A percentile compares a stretch with the other conserved stretches of the same genome.
Evolutionary conservation across 768 basidiomycete genomes (phyloP).

Genomic region (Calocera cornea): DNA sequence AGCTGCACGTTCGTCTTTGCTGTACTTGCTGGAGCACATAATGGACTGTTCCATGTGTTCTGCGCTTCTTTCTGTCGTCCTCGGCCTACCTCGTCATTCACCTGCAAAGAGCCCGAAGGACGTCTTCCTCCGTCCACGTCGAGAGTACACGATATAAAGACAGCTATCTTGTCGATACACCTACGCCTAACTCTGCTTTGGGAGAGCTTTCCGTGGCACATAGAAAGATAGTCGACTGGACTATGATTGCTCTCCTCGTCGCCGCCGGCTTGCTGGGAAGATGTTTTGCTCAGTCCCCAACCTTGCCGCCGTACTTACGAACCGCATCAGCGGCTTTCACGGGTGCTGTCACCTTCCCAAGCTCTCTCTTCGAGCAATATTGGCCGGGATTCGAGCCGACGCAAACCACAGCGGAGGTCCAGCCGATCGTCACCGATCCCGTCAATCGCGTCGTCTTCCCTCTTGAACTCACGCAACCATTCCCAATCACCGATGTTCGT

Average conservation of each 20-base stretch:
- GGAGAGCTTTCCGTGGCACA: too few relatives aligned
- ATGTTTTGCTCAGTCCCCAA: background rate
- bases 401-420: constrained; percentile 10
- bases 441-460: constrained; percentile 10
- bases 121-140: too few relatives aligned
- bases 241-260: background rate
- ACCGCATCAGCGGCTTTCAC: constrained; percentile 9
- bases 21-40: too few relatives aligned
- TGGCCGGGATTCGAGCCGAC: constrained; percentile 10
- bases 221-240: too few relatives aligned
- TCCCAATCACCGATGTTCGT: constrained; percentile 32
- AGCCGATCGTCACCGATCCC: constrained; percentile 12
- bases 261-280: background rate
- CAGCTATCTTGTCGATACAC: too few relatives aligned
- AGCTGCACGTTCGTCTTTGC: too few relatives aligned
- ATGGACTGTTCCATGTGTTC: too few relatives aligned
- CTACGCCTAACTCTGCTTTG: too few relatives aligned
- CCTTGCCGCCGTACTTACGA: background rate
- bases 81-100: too few relatives aligned
- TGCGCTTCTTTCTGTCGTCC: too few relatives aligned
- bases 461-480: constrained; percentile 13
- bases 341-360: background rate
- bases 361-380: constrained; percentile 16
- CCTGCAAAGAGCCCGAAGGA: too few relatives aligned
- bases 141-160: too few relatives aligned